Base-by-base conservation (phyloP, 1,284 basidiomycete genomes). In the Volvariella volvacea region DNA sequence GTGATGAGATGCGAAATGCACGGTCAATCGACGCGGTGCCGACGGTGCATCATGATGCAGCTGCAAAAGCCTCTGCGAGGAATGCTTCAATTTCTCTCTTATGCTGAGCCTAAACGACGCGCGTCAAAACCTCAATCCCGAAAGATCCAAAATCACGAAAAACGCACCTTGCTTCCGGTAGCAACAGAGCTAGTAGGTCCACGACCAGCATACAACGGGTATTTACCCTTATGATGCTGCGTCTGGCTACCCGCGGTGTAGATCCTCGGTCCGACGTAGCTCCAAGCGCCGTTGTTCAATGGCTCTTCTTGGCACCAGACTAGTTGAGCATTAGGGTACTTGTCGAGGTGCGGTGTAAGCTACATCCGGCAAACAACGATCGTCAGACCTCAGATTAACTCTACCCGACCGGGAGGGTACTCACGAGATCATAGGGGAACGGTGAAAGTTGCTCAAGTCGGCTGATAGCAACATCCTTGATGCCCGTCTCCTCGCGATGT, bases 221-320 rank as follows among this genome's bases (percentile, higher is more conserved):
- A 86, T 66, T 93, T 92, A 61, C 83, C 83, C 69, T 86, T 84
- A 73, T 99, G 96, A 67, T 96, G 78, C 63, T 88, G 67, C 2
- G 91, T 94, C 68, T 91, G 75, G 56, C 85, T 81, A 39, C 83
- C 79, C 20, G 88, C 83, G 36, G 88, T 92, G 60, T 84, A 79
- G 57, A 93, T 83, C 47, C 92, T 83, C 22, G 93, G 92, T 41
- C 88, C 89, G 46, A 96, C 79, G 59, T 98, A 95, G 32, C 84
- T 87, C 92, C 91, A 94, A 25, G 91, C 85, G 54, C 92, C 92
- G 55, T 90, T 91, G 74, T 97, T 97, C 50, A 96, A 65, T 4
- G 92, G 92, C 65, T 95, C 88, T 64, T 90, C 86, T 74, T 97
- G 94, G 57, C 86, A 90, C 90, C 92, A 97, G 43, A 92, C 70